Evolutionary conservation across 176 grass and related monocot genomes (phyloP).

Genomic region (Rhipidocladum racemiflorum): DNA sequence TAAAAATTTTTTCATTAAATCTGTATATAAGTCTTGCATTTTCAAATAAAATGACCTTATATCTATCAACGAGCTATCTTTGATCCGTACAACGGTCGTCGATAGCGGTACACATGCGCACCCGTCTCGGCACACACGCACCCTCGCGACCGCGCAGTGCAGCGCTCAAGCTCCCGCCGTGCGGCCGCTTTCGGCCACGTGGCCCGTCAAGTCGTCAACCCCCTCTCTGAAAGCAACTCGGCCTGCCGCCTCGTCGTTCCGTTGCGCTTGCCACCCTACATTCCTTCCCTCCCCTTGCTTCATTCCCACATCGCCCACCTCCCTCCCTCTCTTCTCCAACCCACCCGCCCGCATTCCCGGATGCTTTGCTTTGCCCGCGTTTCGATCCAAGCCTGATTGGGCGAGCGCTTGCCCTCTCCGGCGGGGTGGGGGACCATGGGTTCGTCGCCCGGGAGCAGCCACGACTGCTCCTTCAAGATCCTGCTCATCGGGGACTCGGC

Average conservation of each 20-base stretch:
- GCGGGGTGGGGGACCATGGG: constrained; percentile 23
- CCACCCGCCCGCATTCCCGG: constrained; percentile 27
- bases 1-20: too few relatives aligned
- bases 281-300: not conserved
- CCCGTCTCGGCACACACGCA: too few relatives aligned
- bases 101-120: too few relatives aligned
- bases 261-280: constrained; percentile 25
- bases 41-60: too few relatives aligned
- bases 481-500: constrained; percentile 90
- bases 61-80: too few relatives aligned
- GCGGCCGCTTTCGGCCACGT: not conserved
- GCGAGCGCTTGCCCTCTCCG: not conserved
- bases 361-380: not conserved
- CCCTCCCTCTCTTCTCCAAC: constrained; percentile 24
- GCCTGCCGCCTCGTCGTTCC: constrained; percentile 7
- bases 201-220: not conserved
- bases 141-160: too few relatives aligned
- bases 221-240: constrained; percentile 19
- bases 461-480: constrained; percentile 92
- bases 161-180: too few relatives aligned
- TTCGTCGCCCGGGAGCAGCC: constrained; percentile 36
- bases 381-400: constrained; percentile 7
- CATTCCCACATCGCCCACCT: not conserved
- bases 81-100: too few relatives aligned
- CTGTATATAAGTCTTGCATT: too few relatives aligned